These are phyloP conservation scores for Penicillium rolfsii DNA, from an alignment of 2,329 filamentous ascomycete genomes.

Conservation along the genomic window DNA sequence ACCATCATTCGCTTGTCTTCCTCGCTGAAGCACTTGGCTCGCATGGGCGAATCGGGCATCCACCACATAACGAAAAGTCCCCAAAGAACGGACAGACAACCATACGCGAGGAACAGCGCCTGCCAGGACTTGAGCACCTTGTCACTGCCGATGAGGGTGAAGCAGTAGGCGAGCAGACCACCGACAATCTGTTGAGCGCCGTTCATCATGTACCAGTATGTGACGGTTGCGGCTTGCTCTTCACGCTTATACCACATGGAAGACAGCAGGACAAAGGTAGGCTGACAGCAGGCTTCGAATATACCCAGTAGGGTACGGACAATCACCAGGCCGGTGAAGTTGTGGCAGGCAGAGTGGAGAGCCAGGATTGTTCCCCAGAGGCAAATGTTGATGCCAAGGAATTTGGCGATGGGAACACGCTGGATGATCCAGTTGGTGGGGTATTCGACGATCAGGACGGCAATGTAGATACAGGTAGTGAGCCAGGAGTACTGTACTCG, in stretches of 20 bases:
- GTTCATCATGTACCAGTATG: conserved; percentile 78
- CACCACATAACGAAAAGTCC: conserved; percentile 66
- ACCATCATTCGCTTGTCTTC: conserved; percentile 67
- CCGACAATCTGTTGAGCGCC: conserved; percentile 73
- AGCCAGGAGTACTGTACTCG: conserved; percentile 66
- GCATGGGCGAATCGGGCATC: conserved; percentile 72
- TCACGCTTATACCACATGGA: conserved; percentile 72
- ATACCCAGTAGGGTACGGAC: conserved; percentile 70
- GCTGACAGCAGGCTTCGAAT: conserved; percentile 72
- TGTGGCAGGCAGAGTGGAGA: conserved; percentile 63
- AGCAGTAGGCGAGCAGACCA: conserved; percentile 65
- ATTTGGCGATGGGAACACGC: conserved; percentile 69
- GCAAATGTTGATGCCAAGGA: conserved; percentile 65
- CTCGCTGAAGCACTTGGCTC: conserved; percentile 69
- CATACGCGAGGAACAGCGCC: conserved; percentile 69
- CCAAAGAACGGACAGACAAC: conserved; percentile 64
- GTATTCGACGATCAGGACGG: conserved; percentile 71
- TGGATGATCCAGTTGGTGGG: conserved; percentile 69
- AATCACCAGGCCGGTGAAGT: conserved; percentile 62
- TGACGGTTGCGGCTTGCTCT: conserved; percentile 68
- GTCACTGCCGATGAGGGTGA: conserved; percentile 50
- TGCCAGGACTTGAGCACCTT: conserved; percentile 64
- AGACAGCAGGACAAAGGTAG: conserved; percentile 67
- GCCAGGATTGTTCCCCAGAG: conserved; percentile 66
- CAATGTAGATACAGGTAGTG: conserved; percentile 74